phyloP scores from a whole-genome alignment of 139 green algal species.

The Chlorella sp. region DNA sequence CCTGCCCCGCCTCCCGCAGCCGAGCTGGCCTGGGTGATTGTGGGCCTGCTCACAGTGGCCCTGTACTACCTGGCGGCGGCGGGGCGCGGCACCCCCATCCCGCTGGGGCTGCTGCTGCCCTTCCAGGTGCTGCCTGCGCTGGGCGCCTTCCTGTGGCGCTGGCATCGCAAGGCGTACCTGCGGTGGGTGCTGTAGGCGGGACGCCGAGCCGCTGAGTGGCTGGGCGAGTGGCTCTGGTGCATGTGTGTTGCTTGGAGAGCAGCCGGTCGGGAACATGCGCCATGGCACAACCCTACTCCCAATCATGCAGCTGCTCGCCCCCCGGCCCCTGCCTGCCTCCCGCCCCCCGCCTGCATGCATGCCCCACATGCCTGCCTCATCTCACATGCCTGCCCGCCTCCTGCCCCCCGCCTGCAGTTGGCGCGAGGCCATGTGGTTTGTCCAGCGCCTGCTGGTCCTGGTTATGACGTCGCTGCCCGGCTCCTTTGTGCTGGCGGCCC shows the following conservation, averaged over 20 bases:
- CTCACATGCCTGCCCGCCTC: background rate
- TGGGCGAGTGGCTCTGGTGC: background rate
- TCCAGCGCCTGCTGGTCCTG: constrained; percentile 12
- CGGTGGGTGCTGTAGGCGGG: background rate
- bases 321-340: background rate
- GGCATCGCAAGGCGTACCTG: background rate
- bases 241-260: too few species aligned
- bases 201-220: background rate
- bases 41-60: background rate
- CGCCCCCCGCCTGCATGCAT: background rate
- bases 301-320: background rate
- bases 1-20: background rate
- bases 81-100: background rate
- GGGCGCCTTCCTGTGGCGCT: background rate
- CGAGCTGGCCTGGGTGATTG: constrained; percentile 13
- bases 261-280: too few species aligned
- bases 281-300: background rate
- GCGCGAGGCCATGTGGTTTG: constrained; percentile 18
- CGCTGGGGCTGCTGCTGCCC: background rate
- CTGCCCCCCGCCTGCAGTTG: background rate
- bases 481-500: background rate
- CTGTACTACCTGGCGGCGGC: background rate
- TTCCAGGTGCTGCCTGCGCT: constrained; percentile 20
- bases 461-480: constrained; percentile 6
- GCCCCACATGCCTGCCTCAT: background rate